These are phyloP conservation scores for Pythium oligandrum DNA, from an alignment of 352 stramenopile genomes.

Conservation along the genomic window DNA sequence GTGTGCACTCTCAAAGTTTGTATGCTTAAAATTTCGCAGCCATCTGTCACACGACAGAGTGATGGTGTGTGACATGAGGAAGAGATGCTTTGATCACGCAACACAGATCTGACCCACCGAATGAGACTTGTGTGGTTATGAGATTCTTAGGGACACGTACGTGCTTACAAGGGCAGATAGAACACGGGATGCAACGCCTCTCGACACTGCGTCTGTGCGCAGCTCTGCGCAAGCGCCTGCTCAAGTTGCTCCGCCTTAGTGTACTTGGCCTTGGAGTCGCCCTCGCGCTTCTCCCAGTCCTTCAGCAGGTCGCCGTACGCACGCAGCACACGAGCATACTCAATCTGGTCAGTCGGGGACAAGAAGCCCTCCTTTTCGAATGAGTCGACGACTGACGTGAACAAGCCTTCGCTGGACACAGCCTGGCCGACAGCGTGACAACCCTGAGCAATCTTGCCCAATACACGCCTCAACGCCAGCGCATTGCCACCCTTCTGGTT, in stretches of 20 bases:
- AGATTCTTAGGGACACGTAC: no score
- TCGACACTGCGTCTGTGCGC: constrained; percentile 9
- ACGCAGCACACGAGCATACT: constrained; percentile 60
- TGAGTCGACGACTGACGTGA: constrained; percentile 61
- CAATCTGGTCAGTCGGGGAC: constrained; percentile 50
- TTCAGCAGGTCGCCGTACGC: constrained; percentile 32
- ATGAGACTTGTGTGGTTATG: no score
- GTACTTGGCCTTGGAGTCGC: constrained; percentile 18
- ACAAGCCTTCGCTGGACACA: constrained; percentile 66
- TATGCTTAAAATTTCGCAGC: neutral
- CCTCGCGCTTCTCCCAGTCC: constrained; percentile 29
- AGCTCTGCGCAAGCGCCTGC: constrained; percentile 9
- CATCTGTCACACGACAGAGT: neutral
- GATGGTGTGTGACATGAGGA: neutral
- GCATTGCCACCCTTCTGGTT: constrained; percentile 38
- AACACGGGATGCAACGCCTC: constrained; percentile 22
- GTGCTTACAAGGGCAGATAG: constrained; percentile 20
- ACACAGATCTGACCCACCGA: no score
- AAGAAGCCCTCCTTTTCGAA: constrained; percentile 58
- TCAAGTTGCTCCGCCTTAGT: constrained; percentile 18
- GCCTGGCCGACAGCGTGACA: constrained; percentile 60
- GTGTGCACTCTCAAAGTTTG: constrained; percentile 4
- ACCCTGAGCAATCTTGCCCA: constrained; percentile 61
- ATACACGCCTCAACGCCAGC: constrained; percentile 55
- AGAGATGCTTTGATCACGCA: neutral